Evolutionary conservation across 192 early-diverging fungal species (phyloP).

Genomic region (Coemansia sp.): DNA sequence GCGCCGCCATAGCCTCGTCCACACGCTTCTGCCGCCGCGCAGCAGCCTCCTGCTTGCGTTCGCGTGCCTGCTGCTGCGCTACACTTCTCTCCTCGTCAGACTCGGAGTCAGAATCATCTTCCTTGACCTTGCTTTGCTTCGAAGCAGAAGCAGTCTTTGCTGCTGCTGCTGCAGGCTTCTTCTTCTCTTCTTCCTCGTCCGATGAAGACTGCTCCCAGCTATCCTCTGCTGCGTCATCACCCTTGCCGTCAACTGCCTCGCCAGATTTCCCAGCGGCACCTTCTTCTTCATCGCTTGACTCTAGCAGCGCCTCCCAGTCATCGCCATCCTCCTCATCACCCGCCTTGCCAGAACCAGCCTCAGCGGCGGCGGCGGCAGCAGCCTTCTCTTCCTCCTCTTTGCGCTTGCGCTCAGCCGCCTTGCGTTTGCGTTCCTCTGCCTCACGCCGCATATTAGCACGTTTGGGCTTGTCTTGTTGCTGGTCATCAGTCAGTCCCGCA

Average conservation of each 20-base stretch:
- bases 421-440: conserved; percentile 47
- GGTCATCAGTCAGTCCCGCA: conserved; percentile 47
- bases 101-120: conserved; percentile 31
- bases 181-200: conserved; percentile 54
- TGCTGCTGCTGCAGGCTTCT: background rate
- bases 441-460: conserved; percentile 23
- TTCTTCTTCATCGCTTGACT: conserved; percentile 54
- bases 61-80: conserved; percentile 61
- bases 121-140: conserved; percentile 62
- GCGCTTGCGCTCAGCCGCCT: conserved; percentile 39
- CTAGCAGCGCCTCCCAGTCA: conserved; percentile 48
- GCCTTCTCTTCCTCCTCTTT: conserved; percentile 61
- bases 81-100: conserved; percentile 61
- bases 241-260: conserved; percentile 24
- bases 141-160: conserved; percentile 23
- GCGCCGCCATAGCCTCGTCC: conserved; percentile 75
- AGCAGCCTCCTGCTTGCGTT: conserved; percentile 79
- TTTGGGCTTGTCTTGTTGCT: conserved; percentile 11
- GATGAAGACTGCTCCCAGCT: conserved; percentile 52
- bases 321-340: conserved; percentile 29
- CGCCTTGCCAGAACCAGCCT: conserved; percentile 54
- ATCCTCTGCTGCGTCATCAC: background rate
- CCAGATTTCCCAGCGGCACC: conserved; percentile 34
- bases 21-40: conserved; percentile 71
- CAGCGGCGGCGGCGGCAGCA: conserved; percentile 64